A percentile compares a stretch with the other conserved stretches of the same genome.
These are phyloP conservation scores for Lipomyces starkeyi DNA, from an alignment of 805 yeast genomes.

Conservation along the genomic window DNA sequence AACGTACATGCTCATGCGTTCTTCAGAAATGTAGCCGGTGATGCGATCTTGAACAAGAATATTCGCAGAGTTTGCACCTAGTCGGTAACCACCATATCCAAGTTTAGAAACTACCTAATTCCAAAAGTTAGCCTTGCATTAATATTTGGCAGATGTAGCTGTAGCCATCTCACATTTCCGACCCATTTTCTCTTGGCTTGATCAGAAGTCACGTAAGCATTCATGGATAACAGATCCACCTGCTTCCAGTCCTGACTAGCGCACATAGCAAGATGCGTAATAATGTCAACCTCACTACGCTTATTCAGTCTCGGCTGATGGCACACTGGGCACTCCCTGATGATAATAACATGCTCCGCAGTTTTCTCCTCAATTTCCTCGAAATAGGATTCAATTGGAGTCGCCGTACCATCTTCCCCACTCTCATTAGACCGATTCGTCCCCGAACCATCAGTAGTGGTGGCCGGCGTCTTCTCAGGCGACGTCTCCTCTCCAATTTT, in stretches of 20 bases:
- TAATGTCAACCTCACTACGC: conserved; percentile 66
- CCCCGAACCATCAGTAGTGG: neutral
- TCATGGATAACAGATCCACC: conserved; percentile 65
- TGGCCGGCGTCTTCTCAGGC: neutral
- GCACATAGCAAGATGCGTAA: conserved; percentile 89
- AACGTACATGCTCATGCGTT: conserved; percentile 87
- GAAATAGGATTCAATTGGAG: conserved; percentile 9
- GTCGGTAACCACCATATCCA: conserved; percentile 83
- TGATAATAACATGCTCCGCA: conserved; percentile 57
- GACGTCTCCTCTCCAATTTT: neutral
- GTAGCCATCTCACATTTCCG: conserved; percentile 52
- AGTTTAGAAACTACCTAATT: conserved; percentile 67
- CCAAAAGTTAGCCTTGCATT: neutral
- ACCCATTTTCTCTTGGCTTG: conserved; percentile 91
- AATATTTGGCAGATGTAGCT: neutral
- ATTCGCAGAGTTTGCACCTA: conserved; percentile 92
- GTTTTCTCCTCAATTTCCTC: conserved; percentile 24
- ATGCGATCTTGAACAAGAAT: conserved; percentile 90
- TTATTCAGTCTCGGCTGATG: conserved; percentile 60
- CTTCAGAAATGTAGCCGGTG: conserved; percentile 90
- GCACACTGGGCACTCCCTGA: conserved; percentile 84
- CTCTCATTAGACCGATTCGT: neutral
- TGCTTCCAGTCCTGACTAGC: conserved; percentile 76
- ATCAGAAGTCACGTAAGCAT: conserved; percentile 76
- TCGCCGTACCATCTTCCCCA: neutral